Conservation (phyloP, 139 green algal genomes). For the Ettlia oleoabundans region DNA sequence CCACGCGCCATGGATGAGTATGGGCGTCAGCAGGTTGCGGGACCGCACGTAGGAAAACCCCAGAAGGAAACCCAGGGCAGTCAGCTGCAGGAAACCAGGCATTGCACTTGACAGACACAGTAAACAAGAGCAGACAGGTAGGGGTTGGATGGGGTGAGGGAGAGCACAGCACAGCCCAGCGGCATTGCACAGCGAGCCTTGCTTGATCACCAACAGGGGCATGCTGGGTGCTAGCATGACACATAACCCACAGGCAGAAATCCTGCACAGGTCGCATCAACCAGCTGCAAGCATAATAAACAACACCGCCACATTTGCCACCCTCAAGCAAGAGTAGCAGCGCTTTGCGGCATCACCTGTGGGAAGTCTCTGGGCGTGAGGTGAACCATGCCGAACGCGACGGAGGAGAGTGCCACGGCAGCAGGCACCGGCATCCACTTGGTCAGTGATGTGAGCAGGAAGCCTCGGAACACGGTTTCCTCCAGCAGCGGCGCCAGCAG, state of each 20-base stretch:
- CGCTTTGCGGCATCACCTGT: too few relatives aligned
- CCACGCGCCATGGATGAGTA: conserved; percentile 89
- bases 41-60: conserved; percentile 78
- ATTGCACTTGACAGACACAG: neutral
- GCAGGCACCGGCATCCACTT: conserved; percentile 55
- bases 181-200: too few relatives aligned
- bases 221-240: too few relatives aligned
- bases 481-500: conserved; percentile 86
- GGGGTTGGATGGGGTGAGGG: too few relatives aligned
- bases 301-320: too few relatives aligned
- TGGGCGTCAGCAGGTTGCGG: conserved; percentile 88
- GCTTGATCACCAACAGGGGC: too few relatives aligned
- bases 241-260: too few relatives aligned
- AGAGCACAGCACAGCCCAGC: too few relatives aligned
- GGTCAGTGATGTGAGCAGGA: conserved; percentile 85
- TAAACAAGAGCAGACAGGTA: too few relatives aligned
- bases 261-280: too few relatives aligned
- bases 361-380: conserved; percentile 79
- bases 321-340: too few relatives aligned
- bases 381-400: conserved; percentile 81
- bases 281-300: too few relatives aligned
- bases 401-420: conserved; percentile 67
- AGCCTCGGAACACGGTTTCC: conserved; percentile 91
- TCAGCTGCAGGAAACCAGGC: conserved; percentile 58
- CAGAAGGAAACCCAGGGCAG: conserved; percentile 78